Evolutionary conservation across 164 flowering plant species (phyloP).

Genomic region (Cinnamomum chago): DNA sequence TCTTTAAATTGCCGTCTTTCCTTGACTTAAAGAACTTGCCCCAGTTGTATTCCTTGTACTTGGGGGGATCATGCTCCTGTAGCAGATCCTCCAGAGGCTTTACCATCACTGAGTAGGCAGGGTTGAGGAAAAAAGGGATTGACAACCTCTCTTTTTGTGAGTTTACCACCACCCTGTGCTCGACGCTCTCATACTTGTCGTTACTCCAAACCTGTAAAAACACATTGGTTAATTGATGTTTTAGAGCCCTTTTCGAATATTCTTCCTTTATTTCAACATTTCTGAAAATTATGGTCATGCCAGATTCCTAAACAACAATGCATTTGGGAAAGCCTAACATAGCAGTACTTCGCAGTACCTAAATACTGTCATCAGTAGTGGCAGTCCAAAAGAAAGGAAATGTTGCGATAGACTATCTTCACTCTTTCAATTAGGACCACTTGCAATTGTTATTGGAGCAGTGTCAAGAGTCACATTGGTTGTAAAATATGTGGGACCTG

Average conservation of each 20-base stretch:
- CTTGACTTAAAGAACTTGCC: conserved; percentile 2
- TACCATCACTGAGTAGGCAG: neutral
- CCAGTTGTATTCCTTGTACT: conserved; percentile 7
- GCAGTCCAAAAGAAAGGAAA: neutral
- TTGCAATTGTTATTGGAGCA: too few relatives aligned
- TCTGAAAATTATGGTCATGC: too few relatives aligned
- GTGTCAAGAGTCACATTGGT: too few relatives aligned
- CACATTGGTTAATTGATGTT: neutral
- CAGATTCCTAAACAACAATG: too few relatives aligned
- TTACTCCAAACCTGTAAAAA: conserved; percentile 14
- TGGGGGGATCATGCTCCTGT: conserved; percentile 7
- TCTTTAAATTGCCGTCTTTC: conserved; percentile 12
- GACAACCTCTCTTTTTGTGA: conserved; percentile 13
- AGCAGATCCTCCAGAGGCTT: conserved; percentile 12
- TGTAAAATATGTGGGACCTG: too few relatives aligned
- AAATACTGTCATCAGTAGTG: neutral
- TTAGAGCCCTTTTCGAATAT: neutral
- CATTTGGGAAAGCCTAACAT: too few relatives aligned
- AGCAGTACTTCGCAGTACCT: neutral
- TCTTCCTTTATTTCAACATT: neutral
- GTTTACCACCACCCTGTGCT: conserved; percentile 13
- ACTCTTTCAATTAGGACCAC: too few relatives aligned
- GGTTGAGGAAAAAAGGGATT: conserved; percentile 7
- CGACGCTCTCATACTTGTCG: conserved; percentile 8
- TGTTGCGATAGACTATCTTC: too few relatives aligned